Evolutionary conservation across 1,284 basidiomycete species (phyloP), one percentile per base, ranked within the genome.

Genomic region (Ceratobasidium sp.): DNA sequence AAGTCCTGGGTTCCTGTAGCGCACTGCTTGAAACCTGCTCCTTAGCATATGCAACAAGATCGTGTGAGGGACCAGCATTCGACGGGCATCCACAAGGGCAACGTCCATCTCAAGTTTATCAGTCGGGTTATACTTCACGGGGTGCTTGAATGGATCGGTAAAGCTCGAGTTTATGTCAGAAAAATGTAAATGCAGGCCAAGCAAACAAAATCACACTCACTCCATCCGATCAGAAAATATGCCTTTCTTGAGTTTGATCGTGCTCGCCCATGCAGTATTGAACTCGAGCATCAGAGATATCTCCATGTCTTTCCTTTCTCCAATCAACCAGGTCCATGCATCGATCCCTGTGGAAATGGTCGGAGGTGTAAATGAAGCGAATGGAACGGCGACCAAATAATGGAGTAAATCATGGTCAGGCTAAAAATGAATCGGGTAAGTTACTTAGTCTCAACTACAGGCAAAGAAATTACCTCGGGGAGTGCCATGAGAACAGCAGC

Each of bases 301-400:
- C 79, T 92, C 89, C 28, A 89, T 84, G 71, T 89, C 87, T 0
- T 94, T 91, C 71, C 94, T 89, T 79, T 96, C 93, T 18, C 94
- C 90, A 61, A 98, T 93, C 0, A 98, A 85, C 97, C 96, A 98
- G 1, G 93, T 95, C 98, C 98, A 99, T 4, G 94, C 92, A 80
- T 98, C 95, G 62, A 96, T 91, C 0, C 95, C 96, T 0, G 93
- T 89, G 9, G 92, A 87, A 73, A 98, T 88, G 0, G 96, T 89
- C 4, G 92, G 85, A 0, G 96, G 95, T 0, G 94, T 95, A 77
- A 96, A 95, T 2, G 94, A 90, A 71, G 92, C 91, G 78, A 98
- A 93, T 0, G 98, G 98, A 18, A 99, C 82, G 30, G 87, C 87
- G 8, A 99, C 96, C 30, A 99, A 84, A 79, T 93, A 92, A 80